phyloP scores from a whole-genome alignment of 208 protist genomes.

The Wallacemonas sp. region DNA sequence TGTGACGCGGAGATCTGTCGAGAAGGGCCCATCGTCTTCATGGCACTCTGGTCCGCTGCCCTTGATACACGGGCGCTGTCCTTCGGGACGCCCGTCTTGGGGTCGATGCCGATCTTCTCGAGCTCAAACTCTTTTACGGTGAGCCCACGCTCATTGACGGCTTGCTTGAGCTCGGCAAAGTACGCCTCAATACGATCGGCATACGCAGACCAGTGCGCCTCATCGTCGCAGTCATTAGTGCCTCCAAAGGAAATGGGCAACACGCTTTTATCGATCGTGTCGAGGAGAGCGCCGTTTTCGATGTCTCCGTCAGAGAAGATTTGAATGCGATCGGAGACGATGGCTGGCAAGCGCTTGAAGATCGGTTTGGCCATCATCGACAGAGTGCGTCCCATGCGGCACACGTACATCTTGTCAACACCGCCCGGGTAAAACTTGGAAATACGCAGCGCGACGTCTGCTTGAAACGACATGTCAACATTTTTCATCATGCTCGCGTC shows the following conservation, averaged over 20 bases:
- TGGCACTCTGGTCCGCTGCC: not conserved
- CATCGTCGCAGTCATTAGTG: constrained; percentile 51
- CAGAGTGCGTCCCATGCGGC: constrained; percentile 60
- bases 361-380: constrained; percentile 56
- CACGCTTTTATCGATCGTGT: constrained; percentile 52
- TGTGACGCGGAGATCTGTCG: not conserved
- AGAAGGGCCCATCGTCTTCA: not conserved
- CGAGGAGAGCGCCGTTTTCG: constrained; percentile 41
- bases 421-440: constrained; percentile 65
- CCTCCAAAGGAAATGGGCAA: constrained; percentile 60
- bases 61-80: not conserved
- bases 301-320: constrained; percentile 48
- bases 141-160: constrained; percentile 39
- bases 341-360: constrained; percentile 50
- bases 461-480: constrained; percentile 66
- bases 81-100: not conserved
- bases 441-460: constrained; percentile 62
- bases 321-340: constrained; percentile 63
- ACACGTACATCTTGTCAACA: constrained; percentile 73
- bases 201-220: constrained; percentile 35
- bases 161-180: constrained; percentile 43
- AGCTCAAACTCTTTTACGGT: constrained; percentile 79
- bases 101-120: constrained; percentile 27
- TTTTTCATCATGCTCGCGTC: constrained; percentile 57
- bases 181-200: constrained; percentile 48